Evolutionary conservation across 1,139 yeast species (phyloP), one percentile per base, ranked within the genome.

Genomic region (Kodamaea arcana): DNA sequence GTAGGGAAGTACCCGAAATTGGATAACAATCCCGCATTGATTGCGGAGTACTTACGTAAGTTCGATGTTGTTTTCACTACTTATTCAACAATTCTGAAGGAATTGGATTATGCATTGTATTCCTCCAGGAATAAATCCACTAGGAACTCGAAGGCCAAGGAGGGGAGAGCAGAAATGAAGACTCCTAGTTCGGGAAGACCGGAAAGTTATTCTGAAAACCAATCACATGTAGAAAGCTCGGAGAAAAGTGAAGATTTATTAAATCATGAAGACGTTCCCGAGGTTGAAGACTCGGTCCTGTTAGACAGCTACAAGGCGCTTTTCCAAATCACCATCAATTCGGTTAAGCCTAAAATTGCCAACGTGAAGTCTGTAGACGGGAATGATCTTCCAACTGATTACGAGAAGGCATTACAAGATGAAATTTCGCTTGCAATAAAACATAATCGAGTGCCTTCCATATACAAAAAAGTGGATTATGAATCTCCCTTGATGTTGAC

Each of bases 1-100:
- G 63, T 77, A 22, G 68, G 67, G 14, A 67, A 65, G 27, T 45
- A 75, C 31, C 76, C 81, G 0, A 52, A 57, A 8, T 61, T 71
- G 18, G 58, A 53, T 43, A 62, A 65, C 37, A 64, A 65, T 35
- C 68, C 75, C 3, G 58, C 54, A n/a, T 51, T 65, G 18, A 60
- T 67, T n/a, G 67, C 78, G 1, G 69, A 68, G 30, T 70, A 65
- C 34, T 58, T 80, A 27, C 56, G 71, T 8, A 62, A 68, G 30
- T 80, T 72, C 51, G 97, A 92, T 55, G 73, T 92, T n/a, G 86
- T 92, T 0, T 69, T 92, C 29, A 82, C 94, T 1, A 80, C 95
- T 0, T 92, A 90, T 55, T 59, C 72, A 15, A 75, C 78, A 0
- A 72, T 87, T 16, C 70, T 94, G 1, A 65, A 67, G 29, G 97